These are phyloP conservation scores for Stephania yunnanensis DNA, from an alignment of 164 flowering plant species.

Conservation along the genomic window DNA sequence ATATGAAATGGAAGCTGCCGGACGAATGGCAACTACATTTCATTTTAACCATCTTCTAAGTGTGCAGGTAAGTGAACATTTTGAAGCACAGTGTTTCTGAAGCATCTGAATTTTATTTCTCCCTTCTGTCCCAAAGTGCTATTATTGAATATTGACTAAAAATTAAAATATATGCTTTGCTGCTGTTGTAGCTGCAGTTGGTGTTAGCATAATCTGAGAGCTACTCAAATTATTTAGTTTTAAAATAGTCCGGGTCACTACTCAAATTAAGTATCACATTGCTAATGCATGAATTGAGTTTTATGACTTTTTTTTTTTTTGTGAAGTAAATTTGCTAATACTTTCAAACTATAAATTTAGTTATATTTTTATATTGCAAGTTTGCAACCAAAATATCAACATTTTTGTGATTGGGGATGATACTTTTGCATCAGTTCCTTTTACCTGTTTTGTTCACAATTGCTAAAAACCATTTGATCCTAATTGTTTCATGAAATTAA, in stretches of 20 bases:
- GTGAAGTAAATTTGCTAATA: too few relatives aligned
- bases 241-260: too few relatives aligned
- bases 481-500: too few relatives aligned
- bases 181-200: not conserved
- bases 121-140: not conserved
- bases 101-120: not conserved
- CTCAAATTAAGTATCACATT: not conserved
- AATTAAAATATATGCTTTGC: not conserved
- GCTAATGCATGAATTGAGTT: not conserved
- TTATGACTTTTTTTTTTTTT: not conserved
- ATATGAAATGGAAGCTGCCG: slow-evolving; percentile 97
- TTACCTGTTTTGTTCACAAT: too few relatives aligned
- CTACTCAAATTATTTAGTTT: not conserved
- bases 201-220: not conserved
- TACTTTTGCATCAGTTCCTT: too few relatives aligned
- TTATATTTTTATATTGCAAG: too few relatives aligned
- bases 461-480: too few relatives aligned
- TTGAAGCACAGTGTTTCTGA: not conserved
- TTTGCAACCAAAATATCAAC: too few relatives aligned
- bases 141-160: not conserved
- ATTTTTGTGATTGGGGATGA: too few relatives aligned
- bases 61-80: slow-evolving; percentile 53
- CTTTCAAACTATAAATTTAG: not conserved
- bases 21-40: slow-evolving; percentile 89
- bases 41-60: slow-evolving; percentile 96